Conservation (phyloP, 2,329 filamentous ascomycete species). For the Endoconidiophora polonica region DNA sequence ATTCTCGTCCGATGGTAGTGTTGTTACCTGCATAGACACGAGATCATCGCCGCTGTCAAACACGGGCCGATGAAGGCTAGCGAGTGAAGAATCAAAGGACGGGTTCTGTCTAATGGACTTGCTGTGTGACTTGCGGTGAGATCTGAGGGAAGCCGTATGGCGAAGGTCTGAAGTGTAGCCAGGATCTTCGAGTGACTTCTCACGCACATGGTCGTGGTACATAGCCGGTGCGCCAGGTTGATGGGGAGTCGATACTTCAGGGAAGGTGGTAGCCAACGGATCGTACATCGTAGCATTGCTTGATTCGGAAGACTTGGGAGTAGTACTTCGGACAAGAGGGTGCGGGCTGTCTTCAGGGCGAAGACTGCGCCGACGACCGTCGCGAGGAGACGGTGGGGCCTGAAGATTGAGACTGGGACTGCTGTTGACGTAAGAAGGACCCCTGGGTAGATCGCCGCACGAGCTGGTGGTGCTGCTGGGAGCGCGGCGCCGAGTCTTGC, state of each 20-base stretch:
- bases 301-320: constrained; percentile 16
- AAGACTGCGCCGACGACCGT: constrained; percentile 37
- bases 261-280: constrained; percentile 25
- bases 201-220: constrained; percentile 11
- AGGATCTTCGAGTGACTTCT: constrained; percentile 12
- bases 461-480: constrained; percentile 50
- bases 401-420: constrained; percentile 25
- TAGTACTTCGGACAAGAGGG: constrained; percentile 3
- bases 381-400: constrained; percentile 21
- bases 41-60: constrained; percentile 12
- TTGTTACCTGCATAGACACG: background rate
- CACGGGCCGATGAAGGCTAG: constrained; percentile 9
- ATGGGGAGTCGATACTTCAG: constrained; percentile 12
- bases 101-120: background rate
- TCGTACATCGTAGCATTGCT: constrained; percentile 21
- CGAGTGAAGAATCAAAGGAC: background rate
- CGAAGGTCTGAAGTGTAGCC: constrained; percentile 6
- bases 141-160: constrained; percentile 9
- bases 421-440: constrained; percentile 1
- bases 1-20: background rate
- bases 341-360: constrained; percentile 26
- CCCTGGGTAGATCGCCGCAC: constrained; percentile 33
- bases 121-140: constrained; percentile 12
- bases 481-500: constrained; percentile 36
- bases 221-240: constrained; percentile 7